Evolutionary conservation across 2,329 filamentous ascomycete genomes (phyloP).

Genomic region (Exophiala bonariae): DNA sequence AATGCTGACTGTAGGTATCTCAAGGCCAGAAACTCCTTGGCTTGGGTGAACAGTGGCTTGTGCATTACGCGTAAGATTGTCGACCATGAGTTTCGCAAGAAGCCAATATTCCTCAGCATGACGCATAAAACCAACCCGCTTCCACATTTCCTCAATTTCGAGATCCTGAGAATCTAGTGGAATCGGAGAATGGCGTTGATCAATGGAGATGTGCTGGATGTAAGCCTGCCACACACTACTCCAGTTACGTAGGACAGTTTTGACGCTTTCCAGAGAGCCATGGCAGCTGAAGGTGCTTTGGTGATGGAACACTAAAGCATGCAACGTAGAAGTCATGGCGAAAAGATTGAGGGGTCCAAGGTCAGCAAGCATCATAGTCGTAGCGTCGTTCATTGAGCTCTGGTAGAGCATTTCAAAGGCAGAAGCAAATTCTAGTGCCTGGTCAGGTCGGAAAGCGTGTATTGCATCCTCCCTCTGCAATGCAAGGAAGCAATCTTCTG

Average conservation of each 20-base stretch:
- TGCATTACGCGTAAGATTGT: slow-evolving; percentile 25
- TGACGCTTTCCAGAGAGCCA: slow-evolving; percentile 32
- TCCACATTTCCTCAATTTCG: slow-evolving; percentile 33
- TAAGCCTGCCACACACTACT: slow-evolving; percentile 28
- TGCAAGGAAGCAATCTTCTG: slow-evolving; percentile 30
- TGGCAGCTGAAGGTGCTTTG: slow-evolving; percentile 35
- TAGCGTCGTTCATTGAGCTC: background rate
- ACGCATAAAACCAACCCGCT: slow-evolving; percentile 36
- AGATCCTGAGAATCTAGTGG: slow-evolving; percentile 18
- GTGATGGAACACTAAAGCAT: slow-evolving; percentile 38
- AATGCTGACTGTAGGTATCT: background rate
- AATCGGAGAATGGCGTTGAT: slow-evolving; percentile 8
- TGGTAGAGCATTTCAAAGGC: background rate
- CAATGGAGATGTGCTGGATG: background rate
- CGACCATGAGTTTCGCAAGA: slow-evolving; percentile 34
- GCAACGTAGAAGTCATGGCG: slow-evolving; percentile 28
- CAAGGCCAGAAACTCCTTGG: background rate
- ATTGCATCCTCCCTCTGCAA: background rate
- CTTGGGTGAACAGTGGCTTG: background rate
- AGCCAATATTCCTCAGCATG: slow-evolving; percentile 39
- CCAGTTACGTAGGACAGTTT: slow-evolving; percentile 28
- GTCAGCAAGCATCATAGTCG: background rate
- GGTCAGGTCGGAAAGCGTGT: background rate
- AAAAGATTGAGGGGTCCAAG: slow-evolving; percentile 31
- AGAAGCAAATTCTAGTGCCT: background rate